Evolutionary conservation across 192 early-diverging fungal genomes (phyloP), one percentile per base, ranked within the genome.

Genomic region (Backusella macrospora): DNA sequence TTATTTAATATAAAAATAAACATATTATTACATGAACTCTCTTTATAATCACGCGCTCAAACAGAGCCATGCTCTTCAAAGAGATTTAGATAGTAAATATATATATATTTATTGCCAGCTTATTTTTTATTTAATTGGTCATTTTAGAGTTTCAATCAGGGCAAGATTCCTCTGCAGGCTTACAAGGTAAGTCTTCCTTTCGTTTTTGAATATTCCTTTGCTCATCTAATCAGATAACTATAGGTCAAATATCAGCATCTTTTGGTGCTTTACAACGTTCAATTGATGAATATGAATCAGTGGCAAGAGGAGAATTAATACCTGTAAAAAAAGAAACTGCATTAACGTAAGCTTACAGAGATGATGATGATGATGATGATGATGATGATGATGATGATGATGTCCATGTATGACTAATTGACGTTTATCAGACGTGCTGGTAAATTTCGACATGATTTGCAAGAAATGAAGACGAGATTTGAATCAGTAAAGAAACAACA

Each of bases 1-100:
- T 59, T 26, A 21, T 34, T 14, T 5, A 65, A n/a, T n/a, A 65
- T 34, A 52, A 52, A 21, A 34, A 34, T 34, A 34, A 34, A 34
- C 29, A 34, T 34, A 34, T 34, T 34, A 34, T 34, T 34, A 34
- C 29, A 89, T 89, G 87, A 89, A 89, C 68, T 87, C 84, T 6
- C 65, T 83, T 39, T 87, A 89, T 67, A 89, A 89, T 67, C 83
- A 86, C 70, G 86, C 87, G 9, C 70, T 89, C 46, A 89, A 87
- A 71, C 87, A 89, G 77, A 79, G 82, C 29, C 80, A 86, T 42
- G 76, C 81, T 26, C 40, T 89, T 47, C 78, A 82, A 70, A 80
- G 77, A 55, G 86, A 89, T 43, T 70, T 89, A 4, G 80, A 81
- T 42, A 86, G 84, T 80, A 47, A 66, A 26, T 39, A 62, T 67